Percentiles rank a stretch among this genome's conserved stretches.
phyloP scores from a whole-genome alignment of 805 yeast genomes.

The Wickerhamiella vanderwaltii region DNA sequence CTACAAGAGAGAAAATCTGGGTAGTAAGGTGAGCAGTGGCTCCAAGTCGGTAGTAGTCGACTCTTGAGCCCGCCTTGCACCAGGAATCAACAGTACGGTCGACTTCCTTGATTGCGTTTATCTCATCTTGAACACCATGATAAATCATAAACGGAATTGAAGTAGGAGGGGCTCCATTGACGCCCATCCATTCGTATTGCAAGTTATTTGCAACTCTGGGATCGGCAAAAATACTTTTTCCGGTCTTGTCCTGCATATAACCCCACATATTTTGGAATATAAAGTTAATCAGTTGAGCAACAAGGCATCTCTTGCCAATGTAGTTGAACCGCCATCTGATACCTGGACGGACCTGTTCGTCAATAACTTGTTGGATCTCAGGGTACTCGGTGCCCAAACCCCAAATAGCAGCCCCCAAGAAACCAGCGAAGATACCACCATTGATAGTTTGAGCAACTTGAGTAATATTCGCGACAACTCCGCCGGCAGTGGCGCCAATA shows the following conservation, averaged over 20 bases:
- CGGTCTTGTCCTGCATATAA: constrained; percentile 15
- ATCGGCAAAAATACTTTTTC: constrained; percentile 13
- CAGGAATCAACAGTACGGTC: constrained; percentile 16
- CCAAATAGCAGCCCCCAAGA: constrained; percentile 20
- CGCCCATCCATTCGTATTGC: constrained; percentile 19
- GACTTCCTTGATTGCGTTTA: constrained; percentile 18
- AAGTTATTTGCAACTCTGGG: constrained; percentile 16
- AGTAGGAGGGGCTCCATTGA: constrained; percentile 14
- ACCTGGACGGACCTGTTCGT: constrained; percentile 13
- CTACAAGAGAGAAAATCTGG: background rate
- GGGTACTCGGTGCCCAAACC: constrained; percentile 24
- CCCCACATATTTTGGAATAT: constrained; percentile 16
- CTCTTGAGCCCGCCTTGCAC: constrained; percentile 21
- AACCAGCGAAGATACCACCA: constrained; percentile 21
- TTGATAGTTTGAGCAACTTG: constrained; percentile 16
- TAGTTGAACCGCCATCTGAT: constrained; percentile 14
- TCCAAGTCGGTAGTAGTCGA: constrained; percentile 15
- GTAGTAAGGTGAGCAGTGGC: background rate
- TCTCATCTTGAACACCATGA: constrained; percentile 22
- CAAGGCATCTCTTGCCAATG: constrained; percentile 15
- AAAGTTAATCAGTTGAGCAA: constrained; percentile 13
- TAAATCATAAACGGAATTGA: constrained; percentile 21
- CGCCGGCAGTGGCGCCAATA: constrained; percentile 21
- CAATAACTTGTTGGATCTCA: constrained; percentile 15
- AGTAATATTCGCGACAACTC: constrained; percentile 18